Conservation (phyloP, 2,329 filamentous ascomycete species). For the Ilyonectria sp. region DNA sequence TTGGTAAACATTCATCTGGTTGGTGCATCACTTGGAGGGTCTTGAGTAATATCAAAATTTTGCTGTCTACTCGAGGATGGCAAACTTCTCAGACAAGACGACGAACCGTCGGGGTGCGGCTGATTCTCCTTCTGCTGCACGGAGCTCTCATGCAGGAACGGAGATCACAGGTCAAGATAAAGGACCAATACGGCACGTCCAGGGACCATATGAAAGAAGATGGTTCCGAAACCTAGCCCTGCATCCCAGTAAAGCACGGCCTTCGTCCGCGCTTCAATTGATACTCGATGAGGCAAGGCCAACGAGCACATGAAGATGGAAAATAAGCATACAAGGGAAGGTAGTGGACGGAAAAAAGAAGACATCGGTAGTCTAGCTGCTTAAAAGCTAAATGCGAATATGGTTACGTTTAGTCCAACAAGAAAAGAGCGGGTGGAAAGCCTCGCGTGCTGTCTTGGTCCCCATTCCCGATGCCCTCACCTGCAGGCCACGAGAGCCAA, state of each 20-base stretch:
- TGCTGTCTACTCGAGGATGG: background rate
- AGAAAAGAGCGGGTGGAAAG: background rate
- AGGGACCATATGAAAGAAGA: background rate
- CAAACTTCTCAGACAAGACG: background rate
- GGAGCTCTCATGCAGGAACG: background rate
- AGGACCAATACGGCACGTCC: background rate
- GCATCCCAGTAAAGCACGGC: slow-evolving; percentile 1
- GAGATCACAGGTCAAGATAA: background rate
- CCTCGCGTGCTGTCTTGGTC: background rate
- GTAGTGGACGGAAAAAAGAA: background rate
- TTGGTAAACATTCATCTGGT: too few species aligned
- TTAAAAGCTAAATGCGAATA: background rate
- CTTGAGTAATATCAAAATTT: too few species aligned
- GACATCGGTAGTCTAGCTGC: background rate
- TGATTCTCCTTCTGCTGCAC: background rate
- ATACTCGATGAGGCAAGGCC: background rate
- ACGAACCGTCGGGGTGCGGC: background rate
- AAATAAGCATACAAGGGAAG: background rate
- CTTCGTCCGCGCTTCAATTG: background rate
- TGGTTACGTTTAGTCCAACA: background rate
- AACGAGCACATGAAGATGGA: background rate
- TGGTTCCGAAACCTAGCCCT: background rate
- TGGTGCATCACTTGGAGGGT: too few species aligned
- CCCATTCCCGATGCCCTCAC: background rate
- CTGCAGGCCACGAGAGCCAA: background rate